Evolutionary conservation across 1,284 basidiomycete genomes (phyloP), one percentile per base, ranked within the genome.

Genomic region (Coriolopsis trogii): DNA sequence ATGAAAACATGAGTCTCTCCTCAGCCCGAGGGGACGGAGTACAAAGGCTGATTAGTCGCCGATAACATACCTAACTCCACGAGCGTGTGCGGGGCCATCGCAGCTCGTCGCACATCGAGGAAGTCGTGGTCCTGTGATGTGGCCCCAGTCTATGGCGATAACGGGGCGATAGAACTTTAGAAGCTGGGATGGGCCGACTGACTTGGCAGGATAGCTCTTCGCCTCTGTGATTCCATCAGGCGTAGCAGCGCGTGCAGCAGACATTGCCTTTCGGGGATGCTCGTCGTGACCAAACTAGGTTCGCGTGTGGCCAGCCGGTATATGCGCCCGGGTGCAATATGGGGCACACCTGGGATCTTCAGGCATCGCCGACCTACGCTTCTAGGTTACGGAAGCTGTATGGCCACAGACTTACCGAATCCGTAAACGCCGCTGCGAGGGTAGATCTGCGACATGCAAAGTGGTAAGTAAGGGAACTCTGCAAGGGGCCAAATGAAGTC

Each of bases 141-240:
- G 45, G 36, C 30, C 37, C 41, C 20, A 25, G 51, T 55, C 53
- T 50, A 48, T 44, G 57, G 57, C 36, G 53, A 55, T 59, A 50
- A 53, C 53, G 57, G 41, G 57, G 51, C 41, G 57, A 55, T 59
- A 59, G 57, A 59, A 59, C 53, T 49, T n/a, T n/a, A n/a, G n/a
- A n/a, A n/a, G n/a, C n/a, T n/a, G n/a, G 41, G 15, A 25, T 37
- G 31, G 49, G 23, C 36, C 49, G 44, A 36, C 20, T 50, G 49
- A 44, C 49, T 42, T 18, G 10, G 24, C 23, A 26, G 36, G 37
- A 50, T 28, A 26, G 43, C 40, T 18, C 36, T 44, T 46, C 39
- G 52, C 46, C 47, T 44, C 40, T 38, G 46, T 26, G 33, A 10
- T 58, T 58, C 52, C 52, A 58, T 54, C 52, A 55, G 52, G 37